Evolutionary conservation across 2,329 filamentous ascomycete species (phyloP).

Genomic region (Coniochaeta ligniaria): DNA sequence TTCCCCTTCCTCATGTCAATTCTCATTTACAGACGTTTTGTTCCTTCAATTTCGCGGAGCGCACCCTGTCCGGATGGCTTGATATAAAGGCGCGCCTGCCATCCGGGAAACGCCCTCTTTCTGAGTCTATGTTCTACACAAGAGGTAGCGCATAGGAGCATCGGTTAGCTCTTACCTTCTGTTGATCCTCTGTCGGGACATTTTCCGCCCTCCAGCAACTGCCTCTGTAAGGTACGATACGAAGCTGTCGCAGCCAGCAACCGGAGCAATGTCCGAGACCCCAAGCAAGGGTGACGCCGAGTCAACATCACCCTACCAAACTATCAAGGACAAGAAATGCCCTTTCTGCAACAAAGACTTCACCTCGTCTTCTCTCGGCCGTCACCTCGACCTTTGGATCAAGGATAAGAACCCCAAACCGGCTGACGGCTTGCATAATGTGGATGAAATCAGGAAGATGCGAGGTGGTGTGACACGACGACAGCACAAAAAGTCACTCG

Average conservation of each 20-base stretch:
- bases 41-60: background rate
- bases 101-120: background rate
- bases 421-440: slow-evolving; percentile 80
- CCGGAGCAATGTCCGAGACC: slow-evolving; percentile 1
- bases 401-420: slow-evolving; percentile 88
- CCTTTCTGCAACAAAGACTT: slow-evolving; percentile 85
- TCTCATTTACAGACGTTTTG: background rate
- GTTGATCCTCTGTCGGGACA: background rate
- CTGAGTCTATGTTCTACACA: background rate
- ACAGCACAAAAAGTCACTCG: slow-evolving; percentile 62
- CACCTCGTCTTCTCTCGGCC: slow-evolving; percentile 86
- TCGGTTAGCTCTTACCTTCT: background rate
- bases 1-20: background rate
- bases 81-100: background rate
- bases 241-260: background rate
- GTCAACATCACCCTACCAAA: slow-evolving; percentile 12
- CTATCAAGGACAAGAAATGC: slow-evolving; percentile 79
- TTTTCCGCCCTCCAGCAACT: background rate
- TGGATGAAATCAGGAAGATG: slow-evolving; percentile 79
- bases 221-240: background rate
- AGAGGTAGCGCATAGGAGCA: background rate
- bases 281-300: slow-evolving; percentile 1
- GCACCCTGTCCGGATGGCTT: background rate
- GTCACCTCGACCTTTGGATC: slow-evolving; percentile 91
- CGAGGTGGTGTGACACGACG: slow-evolving; percentile 80